phyloP scores from a whole-genome alignment of 306 rosid species.

The Pyrus bretschneideri region DNA sequence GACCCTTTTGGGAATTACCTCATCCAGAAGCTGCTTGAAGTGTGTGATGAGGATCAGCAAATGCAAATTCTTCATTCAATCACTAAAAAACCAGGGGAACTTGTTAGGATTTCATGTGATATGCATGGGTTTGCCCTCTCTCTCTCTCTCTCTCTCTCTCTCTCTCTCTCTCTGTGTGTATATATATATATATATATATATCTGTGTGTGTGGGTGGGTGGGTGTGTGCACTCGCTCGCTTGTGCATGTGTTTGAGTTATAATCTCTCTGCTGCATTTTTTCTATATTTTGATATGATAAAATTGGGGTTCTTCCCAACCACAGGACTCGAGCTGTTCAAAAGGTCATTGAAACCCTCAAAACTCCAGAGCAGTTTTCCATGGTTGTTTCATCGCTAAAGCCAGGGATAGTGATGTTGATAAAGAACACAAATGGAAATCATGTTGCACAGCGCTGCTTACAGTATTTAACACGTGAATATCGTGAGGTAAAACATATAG shows the following conservation, averaged over 20 bases:
- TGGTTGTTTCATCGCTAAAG: slow-evolving; percentile 44
- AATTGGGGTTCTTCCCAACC: slow-evolving; percentile 5
- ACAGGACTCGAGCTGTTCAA: slow-evolving; percentile 61
- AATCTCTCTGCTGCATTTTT: neutral
- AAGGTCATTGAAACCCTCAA: slow-evolving; percentile 57
- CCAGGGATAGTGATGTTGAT: slow-evolving; percentile 38
- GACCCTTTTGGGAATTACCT: slow-evolving; percentile 62
- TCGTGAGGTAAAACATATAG: slow-evolving; percentile 29
- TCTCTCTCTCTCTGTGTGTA: no score
- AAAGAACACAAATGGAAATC: slow-evolving; percentile 48
- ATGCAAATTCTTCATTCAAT: slow-evolving; percentile 31
- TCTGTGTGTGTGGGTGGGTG: neutral
- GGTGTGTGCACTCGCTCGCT: neutral
- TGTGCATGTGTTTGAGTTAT: neutral
- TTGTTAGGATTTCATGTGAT: slow-evolving; percentile 45
- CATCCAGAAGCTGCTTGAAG: slow-evolving; percentile 56
- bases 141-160: neutral
- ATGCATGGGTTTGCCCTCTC: slow-evolving; percentile 48
- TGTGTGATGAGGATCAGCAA: slow-evolving; percentile 46
- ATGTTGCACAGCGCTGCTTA: slow-evolving; percentile 55
- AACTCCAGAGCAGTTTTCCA: slow-evolving; percentile 34
- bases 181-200: neutral
- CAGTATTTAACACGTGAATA: slow-evolving; percentile 33
- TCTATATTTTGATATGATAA: neutral
- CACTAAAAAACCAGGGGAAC: slow-evolving; percentile 35